Evolutionary conservation across 306 rosid species (phyloP), one percentile per base, ranked within the genome.

Genomic region (Citrullus mucosospermus): DNA sequence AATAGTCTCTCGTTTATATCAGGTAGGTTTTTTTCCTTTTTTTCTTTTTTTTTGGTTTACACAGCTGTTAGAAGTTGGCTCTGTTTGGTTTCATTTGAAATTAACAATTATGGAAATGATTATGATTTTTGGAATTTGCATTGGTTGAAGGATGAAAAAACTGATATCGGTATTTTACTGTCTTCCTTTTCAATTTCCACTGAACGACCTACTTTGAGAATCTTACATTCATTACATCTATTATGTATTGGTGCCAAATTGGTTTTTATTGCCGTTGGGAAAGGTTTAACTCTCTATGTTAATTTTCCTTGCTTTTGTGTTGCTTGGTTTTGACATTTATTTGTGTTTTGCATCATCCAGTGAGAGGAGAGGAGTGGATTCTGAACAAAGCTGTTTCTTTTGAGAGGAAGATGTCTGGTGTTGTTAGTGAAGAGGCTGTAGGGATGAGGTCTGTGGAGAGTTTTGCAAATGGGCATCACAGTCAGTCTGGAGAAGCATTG

Each of bases 401-500:
- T 51, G 87, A 83, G 88, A 79, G 82, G 86, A 83, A 80, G 82
- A 96, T 96, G 99, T 96, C 99, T 75, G 96, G 94, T 86, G 77
- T 53, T 81, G 88, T 66, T 82, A 88, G 86, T 87, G 99, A 91
- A 83, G 97, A 91, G 58, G 84, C 94, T 83, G 90, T 85, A 79
- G 90, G 80, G 84, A 93, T 93, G 78, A 91, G 91, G 87, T 82
- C 97, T 22, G 77, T 12, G 34, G 99, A 92, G 68, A 91, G 90
- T 75, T 85, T 78, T 85, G 87, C 96, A 65, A 88, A 86, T 83
- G 97, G 93, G 85, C 97, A 87, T 79, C 90, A 83, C 38, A 90
- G 86, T 82, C 97, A 87, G 60, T 87, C 96, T 4, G 97, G 96
- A 56, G 99, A 96, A 82, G 90, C 97, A 70, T 87, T 96, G 88